Evolutionary conservation across 192 early-diverging fungal species (phyloP).

Genomic region (Gryganskiella cystojenkinii): DNA sequence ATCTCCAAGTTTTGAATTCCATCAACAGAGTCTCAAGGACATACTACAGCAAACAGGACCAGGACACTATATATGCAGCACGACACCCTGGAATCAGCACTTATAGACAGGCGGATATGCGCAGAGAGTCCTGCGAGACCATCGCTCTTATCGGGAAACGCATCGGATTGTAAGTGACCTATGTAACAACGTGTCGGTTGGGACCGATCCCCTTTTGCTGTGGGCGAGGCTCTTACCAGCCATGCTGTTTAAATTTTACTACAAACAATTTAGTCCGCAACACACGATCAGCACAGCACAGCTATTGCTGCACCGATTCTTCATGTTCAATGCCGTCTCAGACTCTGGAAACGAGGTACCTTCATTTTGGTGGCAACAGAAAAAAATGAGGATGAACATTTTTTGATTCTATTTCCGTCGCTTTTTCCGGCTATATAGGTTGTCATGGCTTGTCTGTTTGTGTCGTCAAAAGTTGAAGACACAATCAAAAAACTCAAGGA

Average conservation of each 20-base stretch:
- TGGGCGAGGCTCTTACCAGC: too few relatives aligned
- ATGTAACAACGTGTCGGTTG: too few relatives aligned
- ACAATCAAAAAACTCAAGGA: constrained; percentile 87
- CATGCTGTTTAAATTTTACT: too few relatives aligned
- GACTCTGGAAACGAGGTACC: constrained; percentile 60
- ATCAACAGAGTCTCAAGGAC: constrained; percentile 50
- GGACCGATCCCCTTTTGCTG: too few relatives aligned
- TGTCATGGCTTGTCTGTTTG: constrained; percentile 75
- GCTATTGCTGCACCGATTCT: constrained; percentile 66
- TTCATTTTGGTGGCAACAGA: constrained; percentile 1
- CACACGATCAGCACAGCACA: constrained; percentile 69
- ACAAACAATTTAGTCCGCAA: constrained; percentile 67
- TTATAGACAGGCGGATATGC: constrained; percentile 38
- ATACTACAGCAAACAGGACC: constrained; percentile 49
- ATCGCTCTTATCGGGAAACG: constrained; percentile 62
- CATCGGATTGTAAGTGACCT: constrained; percentile 65
- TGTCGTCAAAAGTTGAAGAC: constrained; percentile 89
- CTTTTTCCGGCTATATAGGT: too few relatives aligned
- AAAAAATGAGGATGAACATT: not conserved
- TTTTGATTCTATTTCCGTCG: too few relatives aligned
- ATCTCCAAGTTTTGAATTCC: constrained; percentile 19
- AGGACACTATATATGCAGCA: constrained; percentile 24
- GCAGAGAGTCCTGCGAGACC: constrained; percentile 60
- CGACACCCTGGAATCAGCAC: constrained; percentile 27
- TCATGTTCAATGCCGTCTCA: constrained; percentile 60